Base-by-base conservation (phyloP, 2,329 filamentous ascomycete species). In the Sclerotinia nivalis region DNA sequence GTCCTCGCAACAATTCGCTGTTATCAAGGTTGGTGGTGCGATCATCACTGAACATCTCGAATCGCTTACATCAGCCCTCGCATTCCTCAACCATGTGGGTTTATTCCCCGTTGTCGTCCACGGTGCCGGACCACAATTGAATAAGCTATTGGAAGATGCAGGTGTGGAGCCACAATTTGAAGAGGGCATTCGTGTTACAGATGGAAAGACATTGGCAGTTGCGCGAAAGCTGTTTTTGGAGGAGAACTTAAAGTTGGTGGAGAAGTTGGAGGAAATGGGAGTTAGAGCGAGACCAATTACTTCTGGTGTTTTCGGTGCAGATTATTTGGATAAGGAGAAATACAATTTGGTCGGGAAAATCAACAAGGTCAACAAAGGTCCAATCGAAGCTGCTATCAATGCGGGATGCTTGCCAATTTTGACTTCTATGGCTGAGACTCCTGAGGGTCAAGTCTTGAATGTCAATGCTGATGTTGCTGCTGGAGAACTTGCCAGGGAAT, bases 401-500 rank as follows among this genome's bases (percentile, higher is more conserved):
- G 90, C 96, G 77, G 92, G 95, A 69, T 97, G 95, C 78, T 86
- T 99, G 40, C 96, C 96, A 34, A 93, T 99, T 73, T 84, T 99
- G 75, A 97, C 94, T 31, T 98, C 94, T 72, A 97, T 98, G 91
- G 96, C 95, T 13, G 95, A 98, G 84, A 94, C 92, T 31, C 86
- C 89, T 60, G 93, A 97, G 73, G 96, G 96, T 12, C 93, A 95
- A 80, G 89, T 98, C 66, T 86, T 99, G 73, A 99, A 99, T 78
- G 96, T 99, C 80, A 99, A 99, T 78, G 96, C 96, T 49, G 96
- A 99, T 81, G 95, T 97, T 72, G 95, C 95, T 49, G 96, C 96
- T 43, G 94, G 94, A 74, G 95, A 97, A 83, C 85, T 99, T 72
- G 95, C 96, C 34, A 90, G 93, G 71, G 89, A 92, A 69, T 84